Base-by-base conservation (phyloP, 208 protist species). In the Leptomonas pyrrhocoris region DNA sequence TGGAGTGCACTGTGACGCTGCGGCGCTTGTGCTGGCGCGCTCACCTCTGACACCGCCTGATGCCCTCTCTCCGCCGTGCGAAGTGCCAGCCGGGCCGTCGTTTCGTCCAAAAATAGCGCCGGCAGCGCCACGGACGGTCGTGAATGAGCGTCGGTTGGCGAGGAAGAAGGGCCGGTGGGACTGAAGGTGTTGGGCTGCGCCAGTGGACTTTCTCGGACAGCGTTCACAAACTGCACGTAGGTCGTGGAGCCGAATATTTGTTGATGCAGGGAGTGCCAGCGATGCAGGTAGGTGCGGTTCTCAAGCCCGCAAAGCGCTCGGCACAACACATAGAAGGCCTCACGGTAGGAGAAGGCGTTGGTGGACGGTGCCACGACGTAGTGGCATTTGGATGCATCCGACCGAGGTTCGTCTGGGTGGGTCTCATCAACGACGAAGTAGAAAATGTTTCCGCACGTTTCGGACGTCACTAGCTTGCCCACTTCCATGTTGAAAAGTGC, bases 391-490 rank as follows among this genome's bases (percentile, higher is more conserved):
- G 65, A 28, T 16, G 56, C 27, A 34, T 76, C 74, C 4, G 40
- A 53, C 13, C 74, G 78, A 2, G 89, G 86, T 28, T 77, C 68
- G 54, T 90, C 82, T 30, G 86, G 85, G 36, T 77, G 74, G 6
- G 68, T 58, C 12, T 77, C 67, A 64, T 94, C 89, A 1, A 94
- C 28, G 40, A 73, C 72, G 53, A 94, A 94, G 54, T 91, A 85
- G 42, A 88, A 87, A 16, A 94, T 79, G 43, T 72, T 45, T 3
- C 77, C 85, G 36, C 51, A 23, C 30, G 31, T n/a, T 19, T 63
- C 60, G 2, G 66, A 48, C 2, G 81, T 87, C 25, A 65, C 57
- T 19, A 87, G 74, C 63, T 80, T 81, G 18, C 81, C 80, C 25
- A 88, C 34, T 51, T 88, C 77, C 83, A 87, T 86, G 13, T 16